phyloP scores from a whole-genome alignment of 2,329 filamentous ascomycete species.

The Trichocomaceae sp. region DNA sequence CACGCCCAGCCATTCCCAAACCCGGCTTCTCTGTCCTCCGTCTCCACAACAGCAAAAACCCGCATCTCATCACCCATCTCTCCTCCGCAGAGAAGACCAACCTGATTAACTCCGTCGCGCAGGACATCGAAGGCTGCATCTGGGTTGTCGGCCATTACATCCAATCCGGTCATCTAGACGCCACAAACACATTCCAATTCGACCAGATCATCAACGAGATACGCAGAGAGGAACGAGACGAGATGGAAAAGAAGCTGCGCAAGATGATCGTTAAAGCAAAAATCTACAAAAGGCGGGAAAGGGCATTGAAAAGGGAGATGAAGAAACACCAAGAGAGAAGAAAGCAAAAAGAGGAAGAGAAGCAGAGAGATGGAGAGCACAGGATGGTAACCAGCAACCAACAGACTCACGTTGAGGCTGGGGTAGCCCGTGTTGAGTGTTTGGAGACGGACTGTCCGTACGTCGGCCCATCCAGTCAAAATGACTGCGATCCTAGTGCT shows the following conservation, averaged over 20 bases:
- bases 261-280: not conserved
- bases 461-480: not conserved
- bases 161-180: slow-evolving; percentile 5
- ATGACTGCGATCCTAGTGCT: not conserved
- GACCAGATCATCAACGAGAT: slow-evolving; percentile 11
- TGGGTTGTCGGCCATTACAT: slow-evolving; percentile 8
- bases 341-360: not conserved
- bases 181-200: slow-evolving; percentile 8
- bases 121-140: slow-evolving; percentile 11
- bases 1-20: slow-evolving; percentile 9
- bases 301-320: not conserved
- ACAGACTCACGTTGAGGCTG: not conserved
- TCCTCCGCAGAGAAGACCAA: slow-evolving; percentile 4
- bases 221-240: not conserved
- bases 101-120: slow-evolving; percentile 10
- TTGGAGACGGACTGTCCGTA: not conserved
- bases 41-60: slow-evolving; percentile 10
- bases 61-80: slow-evolving; percentile 6
- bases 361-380: not conserved
- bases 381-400: not conserved
- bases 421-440: not conserved
- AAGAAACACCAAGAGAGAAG: not conserved
- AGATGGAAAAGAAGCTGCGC: not conserved
- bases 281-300: slow-evolving; percentile 1
- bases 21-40: slow-evolving; percentile 11